These are phyloP conservation scores for Periconia macrospinosa DNA, from an alignment of 2,329 filamentous ascomycete species.

Conservation along the genomic window DNA sequence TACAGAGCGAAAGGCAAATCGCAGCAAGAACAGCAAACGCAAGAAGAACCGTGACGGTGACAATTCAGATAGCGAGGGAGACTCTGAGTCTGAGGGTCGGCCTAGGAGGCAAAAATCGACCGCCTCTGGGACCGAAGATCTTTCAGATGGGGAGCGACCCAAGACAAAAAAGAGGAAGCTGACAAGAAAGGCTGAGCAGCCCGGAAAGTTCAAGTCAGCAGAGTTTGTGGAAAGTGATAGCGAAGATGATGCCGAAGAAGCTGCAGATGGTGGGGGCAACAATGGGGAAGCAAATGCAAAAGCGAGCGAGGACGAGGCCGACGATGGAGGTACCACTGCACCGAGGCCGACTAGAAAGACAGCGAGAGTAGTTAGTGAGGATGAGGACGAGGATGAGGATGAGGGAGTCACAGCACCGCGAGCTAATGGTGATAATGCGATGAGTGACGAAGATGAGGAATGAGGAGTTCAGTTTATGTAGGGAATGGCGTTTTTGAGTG, in stretches of 20 bases:
- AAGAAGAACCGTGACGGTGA: slow-evolving; percentile 63
- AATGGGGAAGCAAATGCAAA: slow-evolving; percentile 3
- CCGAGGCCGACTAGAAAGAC: slow-evolving; percentile 28
- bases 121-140: slow-evolving; percentile 42
- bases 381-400: slow-evolving; percentile 29
- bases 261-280: slow-evolving; percentile 13
- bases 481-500: not conserved
- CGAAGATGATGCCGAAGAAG: slow-evolving; percentile 30
- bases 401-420: slow-evolving; percentile 24
- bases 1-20: slow-evolving; percentile 56
- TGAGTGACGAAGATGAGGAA: slow-evolving; percentile 34
- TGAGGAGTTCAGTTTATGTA: not conserved
- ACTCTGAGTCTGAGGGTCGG: slow-evolving; percentile 41
- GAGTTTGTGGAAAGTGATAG: slow-evolving; percentile 78
- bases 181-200: slow-evolving; percentile 53
- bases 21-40: slow-evolving; percentile 47
- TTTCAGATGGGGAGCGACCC: slow-evolving; percentile 61
- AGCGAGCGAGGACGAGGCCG: slow-evolving; percentile 23
- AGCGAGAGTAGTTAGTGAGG: slow-evolving; percentile 31
- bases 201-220: slow-evolving; percentile 78
- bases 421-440: slow-evolving; percentile 23
- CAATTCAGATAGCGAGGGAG: slow-evolving; percentile 51
- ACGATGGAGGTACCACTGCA: slow-evolving; percentile 26
- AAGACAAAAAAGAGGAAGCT: slow-evolving; percentile 63
- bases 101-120: slow-evolving; percentile 41